phyloP scores from a whole-genome alignment of 305 asterid genomes.

The Ilex paraguariensis region DNA sequence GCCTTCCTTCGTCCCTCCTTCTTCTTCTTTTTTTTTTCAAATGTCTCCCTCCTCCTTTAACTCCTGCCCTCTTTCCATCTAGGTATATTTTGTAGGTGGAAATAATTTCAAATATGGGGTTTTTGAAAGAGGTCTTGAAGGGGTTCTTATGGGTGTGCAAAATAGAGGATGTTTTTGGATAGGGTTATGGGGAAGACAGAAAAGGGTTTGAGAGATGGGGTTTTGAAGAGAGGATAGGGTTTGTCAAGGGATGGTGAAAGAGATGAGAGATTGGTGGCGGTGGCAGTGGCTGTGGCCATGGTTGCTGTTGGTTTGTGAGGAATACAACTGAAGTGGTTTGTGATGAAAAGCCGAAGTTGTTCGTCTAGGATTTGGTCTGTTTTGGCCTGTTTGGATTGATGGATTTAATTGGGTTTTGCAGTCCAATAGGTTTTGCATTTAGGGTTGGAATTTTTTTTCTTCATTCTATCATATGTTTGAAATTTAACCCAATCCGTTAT shows the following conservation, averaged over 20 bases:
- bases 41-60: no score
- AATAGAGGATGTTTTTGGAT: slow-evolving; percentile 23
- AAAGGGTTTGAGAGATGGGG: slow-evolving; percentile 21
- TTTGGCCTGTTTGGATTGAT: not conserved
- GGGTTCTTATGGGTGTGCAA: slow-evolving; percentile 21
- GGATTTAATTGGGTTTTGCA: no score
- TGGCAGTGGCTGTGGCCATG: slow-evolving; percentile 9
- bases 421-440: no score
- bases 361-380: slow-evolving; percentile 32
- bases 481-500: no score
- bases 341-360: slow-evolving; percentile 32
- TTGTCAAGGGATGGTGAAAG: slow-evolving; percentile 10
- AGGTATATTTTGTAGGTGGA: slow-evolving; percentile 12
- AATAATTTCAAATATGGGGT: slow-evolving; percentile 43
- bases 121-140: slow-evolving; percentile 28
- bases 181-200: slow-evolving; percentile 22
- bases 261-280: slow-evolving; percentile 9
- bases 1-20: no score
- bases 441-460: no score
- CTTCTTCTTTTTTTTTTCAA: no score
- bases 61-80: no score
- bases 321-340: no score
- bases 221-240: slow-evolving; percentile 13
- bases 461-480: no score
- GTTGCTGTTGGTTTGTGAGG: slow-evolving; percentile 18